A percentile compares a stretch with the other conserved stretches of the same genome.
Evolutionary conservation across 495 filamentous ascomycete genomes (phyloP).

Genomic region (Hyaloscypha hepaticicola): DNA sequence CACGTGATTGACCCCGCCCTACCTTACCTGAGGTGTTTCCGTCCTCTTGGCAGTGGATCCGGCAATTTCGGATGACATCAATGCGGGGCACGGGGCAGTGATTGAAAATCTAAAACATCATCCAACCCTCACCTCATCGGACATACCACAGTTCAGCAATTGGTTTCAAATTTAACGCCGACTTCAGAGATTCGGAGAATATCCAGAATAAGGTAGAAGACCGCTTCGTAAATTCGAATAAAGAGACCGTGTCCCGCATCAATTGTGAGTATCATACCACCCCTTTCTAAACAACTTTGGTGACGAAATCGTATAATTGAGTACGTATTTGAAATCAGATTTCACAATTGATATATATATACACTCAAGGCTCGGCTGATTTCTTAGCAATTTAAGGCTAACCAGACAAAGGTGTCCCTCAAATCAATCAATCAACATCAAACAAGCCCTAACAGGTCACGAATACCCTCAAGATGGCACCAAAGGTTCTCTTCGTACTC

Average conservation of each 20-base stretch:
- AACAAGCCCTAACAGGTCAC: not conserved
- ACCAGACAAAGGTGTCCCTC: not conserved
- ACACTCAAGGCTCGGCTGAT: not conserved
- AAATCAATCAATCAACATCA: not conserved
- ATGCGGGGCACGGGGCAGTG: not conserved
- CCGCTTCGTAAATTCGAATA: not conserved
- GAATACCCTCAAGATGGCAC: constrained; percentile 17
- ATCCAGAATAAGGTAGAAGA: not conserved
- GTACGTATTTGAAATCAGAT: not conserved
- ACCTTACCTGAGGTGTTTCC: too few species aligned
- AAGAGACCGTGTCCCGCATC: not conserved
- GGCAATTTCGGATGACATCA: not conserved
- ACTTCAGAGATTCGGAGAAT: not conserved
- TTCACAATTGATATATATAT: not conserved
- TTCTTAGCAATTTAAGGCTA: not conserved
- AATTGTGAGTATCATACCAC: not conserved
- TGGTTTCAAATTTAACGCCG: not conserved
- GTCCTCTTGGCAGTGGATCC: too few species aligned
- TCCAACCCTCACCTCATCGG: not conserved
- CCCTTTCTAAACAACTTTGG: not conserved
- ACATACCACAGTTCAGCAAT: not conserved
- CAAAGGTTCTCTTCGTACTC: constrained; percentile 66
- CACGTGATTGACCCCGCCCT: too few species aligned
- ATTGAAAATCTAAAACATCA: not conserved
- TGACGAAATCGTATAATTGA: not conserved